A percentile compares a stretch with the other conserved stretches of the same genome.
phyloP scores from a whole-genome alignment of 345 rosid species.

The Syzygium oleosum region DNA sequence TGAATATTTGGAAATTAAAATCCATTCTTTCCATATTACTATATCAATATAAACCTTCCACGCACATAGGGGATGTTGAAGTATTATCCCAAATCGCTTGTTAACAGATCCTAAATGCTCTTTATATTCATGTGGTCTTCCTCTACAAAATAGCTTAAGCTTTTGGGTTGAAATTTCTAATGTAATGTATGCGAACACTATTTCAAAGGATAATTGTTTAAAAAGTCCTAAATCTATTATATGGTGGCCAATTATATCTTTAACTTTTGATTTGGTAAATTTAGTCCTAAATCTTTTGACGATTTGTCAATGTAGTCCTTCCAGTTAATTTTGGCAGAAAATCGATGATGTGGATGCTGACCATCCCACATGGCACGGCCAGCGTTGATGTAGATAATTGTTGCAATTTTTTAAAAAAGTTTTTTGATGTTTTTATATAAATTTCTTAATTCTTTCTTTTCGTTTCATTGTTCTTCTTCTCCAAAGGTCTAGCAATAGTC shows the following conservation, averaged over 20 bases:
- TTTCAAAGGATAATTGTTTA: background rate
- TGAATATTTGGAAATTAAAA: background rate
- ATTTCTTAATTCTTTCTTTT: background rate
- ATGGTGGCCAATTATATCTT: background rate
- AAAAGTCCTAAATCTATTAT: background rate
- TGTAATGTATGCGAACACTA: background rate
- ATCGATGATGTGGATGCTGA: background rate
- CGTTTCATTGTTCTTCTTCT: background rate
- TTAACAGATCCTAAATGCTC: too few relatives aligned
- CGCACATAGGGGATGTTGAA: background rate
- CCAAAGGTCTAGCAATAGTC: background rate
- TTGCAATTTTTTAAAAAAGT: background rate
- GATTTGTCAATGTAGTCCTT: background rate
- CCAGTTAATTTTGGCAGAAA: background rate
- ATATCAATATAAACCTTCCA: background rate
- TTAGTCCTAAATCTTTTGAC: background rate
- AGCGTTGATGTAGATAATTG: background rate
- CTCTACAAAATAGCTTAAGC: too few relatives aligned
- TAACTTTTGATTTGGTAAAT: background rate
- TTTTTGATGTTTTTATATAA: background rate
- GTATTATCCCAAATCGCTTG: too few relatives aligned
- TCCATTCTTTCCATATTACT: background rate
- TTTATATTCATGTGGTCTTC: too few relatives aligned
- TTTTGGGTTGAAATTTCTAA: too few relatives aligned
- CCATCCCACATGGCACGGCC: accelerated